phyloP scores from a whole-genome alignment of 2,329 filamentous ascomycete genomes.

The Paecilomyces dactylethromorphus region DNA sequence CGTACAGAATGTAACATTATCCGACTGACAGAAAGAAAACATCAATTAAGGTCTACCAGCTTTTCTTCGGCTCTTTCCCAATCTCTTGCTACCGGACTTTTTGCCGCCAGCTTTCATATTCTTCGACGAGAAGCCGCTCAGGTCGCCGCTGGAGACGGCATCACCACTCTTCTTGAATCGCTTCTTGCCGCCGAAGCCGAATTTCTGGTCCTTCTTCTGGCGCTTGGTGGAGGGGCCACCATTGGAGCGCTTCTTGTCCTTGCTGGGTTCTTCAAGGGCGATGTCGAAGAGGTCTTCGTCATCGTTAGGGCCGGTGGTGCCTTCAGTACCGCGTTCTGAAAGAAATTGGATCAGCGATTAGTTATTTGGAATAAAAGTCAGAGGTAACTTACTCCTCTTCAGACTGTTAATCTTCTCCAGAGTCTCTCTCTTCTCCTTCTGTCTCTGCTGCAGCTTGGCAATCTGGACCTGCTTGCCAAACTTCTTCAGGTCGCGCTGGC shows the following conservation, averaged over 20 bases:
- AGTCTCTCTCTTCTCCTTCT: constrained; percentile 86
- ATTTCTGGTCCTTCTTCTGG: constrained; percentile 91
- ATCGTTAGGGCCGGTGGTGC: constrained; percentile 56
- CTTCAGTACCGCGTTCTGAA: constrained; percentile 66
- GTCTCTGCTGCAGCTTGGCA: constrained; percentile 88
- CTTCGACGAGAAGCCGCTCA: constrained; percentile 71
- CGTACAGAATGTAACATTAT: neutral
- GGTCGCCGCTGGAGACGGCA: constrained; percentile 72
- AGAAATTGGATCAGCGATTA: neutral
- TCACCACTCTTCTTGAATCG: constrained; percentile 84
- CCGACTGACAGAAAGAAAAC: neutral
- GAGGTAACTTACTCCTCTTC: constrained; percentile 74
- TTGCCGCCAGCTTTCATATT: constrained; percentile 65
- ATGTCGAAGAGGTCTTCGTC: constrained; percentile 91
- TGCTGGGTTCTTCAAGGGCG: constrained; percentile 65
- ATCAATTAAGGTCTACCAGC: constrained; percentile 14
- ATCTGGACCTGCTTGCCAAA: constrained; percentile 98
- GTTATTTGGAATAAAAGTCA: neutral
- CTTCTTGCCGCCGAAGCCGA: constrained; percentile 95
- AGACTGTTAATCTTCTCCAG: constrained; percentile 91
- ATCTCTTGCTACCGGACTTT: constrained; percentile 34
- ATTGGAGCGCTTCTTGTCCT: constrained; percentile 43
- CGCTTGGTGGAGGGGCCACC: constrained; percentile 58
- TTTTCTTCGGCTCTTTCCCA: constrained; percentile 46
- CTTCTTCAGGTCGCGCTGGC: constrained; percentile 93